A percentile compares a stretch with the other conserved stretches of the same genome.
Conservation (phyloP, 139 green algal species). For the Dunaliella sp. region DNA sequence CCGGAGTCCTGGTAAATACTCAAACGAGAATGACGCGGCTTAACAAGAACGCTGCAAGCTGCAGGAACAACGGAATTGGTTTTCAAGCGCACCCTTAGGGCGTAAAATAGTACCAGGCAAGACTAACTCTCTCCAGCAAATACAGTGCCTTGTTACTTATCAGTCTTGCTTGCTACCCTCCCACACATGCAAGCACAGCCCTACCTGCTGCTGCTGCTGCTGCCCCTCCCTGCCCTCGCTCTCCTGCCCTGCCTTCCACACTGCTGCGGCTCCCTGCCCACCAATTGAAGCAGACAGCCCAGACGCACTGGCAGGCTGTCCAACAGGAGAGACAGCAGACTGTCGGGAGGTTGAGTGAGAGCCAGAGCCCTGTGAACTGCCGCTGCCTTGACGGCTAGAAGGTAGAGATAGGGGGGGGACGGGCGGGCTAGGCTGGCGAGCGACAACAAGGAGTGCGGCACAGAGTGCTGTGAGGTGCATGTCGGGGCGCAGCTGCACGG, state of each 20-base stretch:
- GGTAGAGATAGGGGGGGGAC: not conserved
- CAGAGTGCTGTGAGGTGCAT: not conserved
- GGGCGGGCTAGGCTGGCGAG: not conserved
- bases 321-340: not conserved
- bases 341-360: not conserved
- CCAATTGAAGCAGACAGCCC: not conserved
- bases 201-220: not conserved
- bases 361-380: conserved; percentile 3
- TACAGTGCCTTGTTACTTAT: too few species aligned
- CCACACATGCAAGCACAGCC: too few species aligned
- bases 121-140: too few species aligned
- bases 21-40: too few species aligned
- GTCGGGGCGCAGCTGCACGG: conserved; percentile 11
- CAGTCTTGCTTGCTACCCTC: not conserved
- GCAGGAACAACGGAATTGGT: too few species aligned
- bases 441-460: not conserved
- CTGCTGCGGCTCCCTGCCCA: not conserved
- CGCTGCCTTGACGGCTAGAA: not conserved
- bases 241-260: too few species aligned
- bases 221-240: not conserved
- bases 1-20: too few species aligned
- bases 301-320: not conserved
- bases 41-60: too few species aligned
- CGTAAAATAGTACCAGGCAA: too few species aligned
- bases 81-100: too few species aligned